Evolutionary conservation across 139 green algal species (phyloP), one percentile per base, ranked within the genome.

Genomic region (Yamagishiella unicocca): DNA sequence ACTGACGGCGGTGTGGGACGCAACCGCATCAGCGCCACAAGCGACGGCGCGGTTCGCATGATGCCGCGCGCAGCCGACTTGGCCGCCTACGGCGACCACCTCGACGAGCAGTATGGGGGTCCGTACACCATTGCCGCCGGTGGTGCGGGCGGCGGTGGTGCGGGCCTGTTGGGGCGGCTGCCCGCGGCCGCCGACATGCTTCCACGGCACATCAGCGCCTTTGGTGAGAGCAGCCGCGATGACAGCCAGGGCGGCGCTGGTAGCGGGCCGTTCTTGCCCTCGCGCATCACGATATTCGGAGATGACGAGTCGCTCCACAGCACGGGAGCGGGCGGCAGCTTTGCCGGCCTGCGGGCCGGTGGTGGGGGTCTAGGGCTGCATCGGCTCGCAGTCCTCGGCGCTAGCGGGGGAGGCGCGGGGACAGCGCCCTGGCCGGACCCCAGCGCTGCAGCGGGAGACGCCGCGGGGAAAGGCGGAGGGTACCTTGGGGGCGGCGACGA

Each of bases 141-240:
- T 27, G 79, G 14, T 4, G 42, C 45, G 22, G 43, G 2, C 35
- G 50, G 9, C 14, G 64, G 33, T 40, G 77, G 22, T 17, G 58
- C 8, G 0, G 77, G 54, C 9, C 38, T 85, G 46, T 6, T 64
- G 40, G 61, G 19, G 7, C 45, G 80, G 21, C 42, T 67, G 42
- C 33, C 40, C 4, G 82, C 67, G 4, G 46, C 37, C 1, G 66
- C 35, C 0, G 82, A 87, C 35, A n/a, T 80, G 43, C 90, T 96
- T 75, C 94, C 94, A 21, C 92, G 85, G 73, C 92, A 95, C 88
- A 96, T 97, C 75, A 93, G 87, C 14, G 89, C 85, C 0, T 97
- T 97, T 92, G 94, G 94, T 0, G 92, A 95, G 50, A 88, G 83
- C 35, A 86, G 80, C 64, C 77, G 73, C 62, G 85, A 89, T 40